Base-by-base conservation (phyloP, 305 asterid species). In the Ajuga reptans region DNA sequence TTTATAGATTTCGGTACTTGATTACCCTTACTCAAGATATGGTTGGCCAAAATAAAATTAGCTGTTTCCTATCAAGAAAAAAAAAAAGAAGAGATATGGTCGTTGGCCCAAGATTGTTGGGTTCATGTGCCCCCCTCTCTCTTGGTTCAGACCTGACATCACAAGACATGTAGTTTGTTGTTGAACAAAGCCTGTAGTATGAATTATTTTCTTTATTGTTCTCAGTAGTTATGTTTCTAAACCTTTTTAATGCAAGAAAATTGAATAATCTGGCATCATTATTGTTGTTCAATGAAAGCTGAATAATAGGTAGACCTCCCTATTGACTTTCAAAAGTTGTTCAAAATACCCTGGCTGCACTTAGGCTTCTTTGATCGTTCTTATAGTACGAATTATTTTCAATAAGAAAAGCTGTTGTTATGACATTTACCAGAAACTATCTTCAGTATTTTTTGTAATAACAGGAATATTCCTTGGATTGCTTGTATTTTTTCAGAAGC, bases 151-250 rank as follows among this genome's bases (percentile, higher is more conserved):
- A 1, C 2, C 24, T 51, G 16, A 10, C 49, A 15, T 69, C 66
- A 72, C 54, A 27, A 37, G 63, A 15, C 36, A 61, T 5, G 27
- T 58, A 70, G 24, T 59, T 31, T 59, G 36, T 71, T 39, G 46
- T 39, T 71, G 68, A 61, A 49, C 18, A 56, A 11, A 10, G n/a
- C 24, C 50, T 50, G 41, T 21, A 49, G 36, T 36, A 8, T 50
- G 33, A 18, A 4, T 36, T 12, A 12, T 70, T 34, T 16, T 10
- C 18, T 61, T n/a, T 60, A 14, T 37, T 43, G 12, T 37, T 45
- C 39, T 51, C 42, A 12, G 9, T 66, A 34, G 39, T 11, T 17
- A 39, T 33, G 21, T 67, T 21, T 49, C 9, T 9, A 24, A 41
- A 21, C 15, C 27, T 61, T 34, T 7, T 9, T 9, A 53, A 1